Evolutionary conservation across 2,329 filamentous ascomycete genomes (phyloP).

Genomic region (Hymenoscyphus scutula): DNA sequence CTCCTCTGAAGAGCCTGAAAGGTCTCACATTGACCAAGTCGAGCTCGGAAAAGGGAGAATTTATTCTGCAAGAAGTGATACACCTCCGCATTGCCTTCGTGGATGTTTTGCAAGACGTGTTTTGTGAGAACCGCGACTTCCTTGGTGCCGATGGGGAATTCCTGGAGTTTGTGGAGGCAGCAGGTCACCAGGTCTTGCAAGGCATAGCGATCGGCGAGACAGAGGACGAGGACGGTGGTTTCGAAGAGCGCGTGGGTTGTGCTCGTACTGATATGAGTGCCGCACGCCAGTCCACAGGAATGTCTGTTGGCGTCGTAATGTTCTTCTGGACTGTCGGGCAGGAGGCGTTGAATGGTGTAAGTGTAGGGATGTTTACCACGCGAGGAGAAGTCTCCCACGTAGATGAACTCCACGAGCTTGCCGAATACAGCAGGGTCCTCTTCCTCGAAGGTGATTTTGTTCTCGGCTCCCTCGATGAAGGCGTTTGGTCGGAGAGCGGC

Average conservation of each 20-base stretch:
- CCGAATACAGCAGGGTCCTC: background rate
- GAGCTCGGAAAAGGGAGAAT: background rate
- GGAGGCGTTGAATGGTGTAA: no score
- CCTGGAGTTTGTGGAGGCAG: background rate
- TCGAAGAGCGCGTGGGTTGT: background rate
- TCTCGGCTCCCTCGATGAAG: background rate
- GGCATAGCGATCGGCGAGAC: background rate
- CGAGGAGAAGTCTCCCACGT: constrained; percentile 1
- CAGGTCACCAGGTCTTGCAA: background rate
- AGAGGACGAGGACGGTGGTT: background rate
- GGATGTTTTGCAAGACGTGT: background rate
- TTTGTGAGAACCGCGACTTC: background rate
- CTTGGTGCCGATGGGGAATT: background rate
- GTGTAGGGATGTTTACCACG: no score
- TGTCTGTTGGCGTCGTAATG: background rate
- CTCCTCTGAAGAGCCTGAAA: background rate
- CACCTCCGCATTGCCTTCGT: background rate
- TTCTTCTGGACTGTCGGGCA: background rate
- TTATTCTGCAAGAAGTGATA: background rate
- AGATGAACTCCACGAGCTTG: background rate
- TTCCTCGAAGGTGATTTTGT: constrained; percentile 6
- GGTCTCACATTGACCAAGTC: background rate
- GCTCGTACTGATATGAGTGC: background rate
- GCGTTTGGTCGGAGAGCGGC: background rate
- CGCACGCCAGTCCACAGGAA: background rate